Evolutionary conservation across 306 rosid species (phyloP).

Genomic region (Castanea mollissima): DNA sequence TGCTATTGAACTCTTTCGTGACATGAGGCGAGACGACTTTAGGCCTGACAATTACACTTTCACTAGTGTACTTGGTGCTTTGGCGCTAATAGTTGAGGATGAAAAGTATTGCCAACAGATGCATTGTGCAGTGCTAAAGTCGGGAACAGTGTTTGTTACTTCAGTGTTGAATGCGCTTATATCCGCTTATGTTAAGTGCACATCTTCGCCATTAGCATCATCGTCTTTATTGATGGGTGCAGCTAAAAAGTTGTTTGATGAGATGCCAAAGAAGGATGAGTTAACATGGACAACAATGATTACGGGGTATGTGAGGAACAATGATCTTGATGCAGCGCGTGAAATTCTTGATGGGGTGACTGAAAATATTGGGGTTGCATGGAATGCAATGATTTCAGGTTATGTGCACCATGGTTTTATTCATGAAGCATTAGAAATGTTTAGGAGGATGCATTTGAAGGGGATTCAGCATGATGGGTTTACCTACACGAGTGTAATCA

Average conservation of each 20-base stretch:
- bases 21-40: slow-evolving; percentile 34
- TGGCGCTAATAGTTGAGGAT: slow-evolving; percentile 31
- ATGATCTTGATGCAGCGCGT: slow-evolving; percentile 2
- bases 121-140: slow-evolving; percentile 29
- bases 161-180: slow-evolving; percentile 6
- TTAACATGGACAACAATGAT: slow-evolving; percentile 4
- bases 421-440: background rate
- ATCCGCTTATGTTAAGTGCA: background rate
- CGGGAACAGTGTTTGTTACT: background rate
- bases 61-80: slow-evolving; percentile 32
- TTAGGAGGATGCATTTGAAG: too few relatives aligned
- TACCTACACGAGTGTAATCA: slow-evolving; percentile 26
- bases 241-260: slow-evolving; percentile 44
- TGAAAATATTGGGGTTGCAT: background rate
- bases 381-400: slow-evolving; percentile 12
- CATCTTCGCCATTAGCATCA: background rate
- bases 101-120: slow-evolving; percentile 42
- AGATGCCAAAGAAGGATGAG: slow-evolving; percentile 1
- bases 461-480: background rate
- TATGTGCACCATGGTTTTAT: slow-evolving; percentile 3
- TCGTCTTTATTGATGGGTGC: slow-evolving; percentile 27
- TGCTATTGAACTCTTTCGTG: slow-evolving; percentile 29
- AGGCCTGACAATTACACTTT: slow-evolving; percentile 34
- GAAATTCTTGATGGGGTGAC: slow-evolving; percentile 5
- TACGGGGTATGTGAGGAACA: slow-evolving; percentile 1